Base-by-base conservation (phyloP, 805 yeast genomes). In the Metschnikowia cerradonensis region DNA sequence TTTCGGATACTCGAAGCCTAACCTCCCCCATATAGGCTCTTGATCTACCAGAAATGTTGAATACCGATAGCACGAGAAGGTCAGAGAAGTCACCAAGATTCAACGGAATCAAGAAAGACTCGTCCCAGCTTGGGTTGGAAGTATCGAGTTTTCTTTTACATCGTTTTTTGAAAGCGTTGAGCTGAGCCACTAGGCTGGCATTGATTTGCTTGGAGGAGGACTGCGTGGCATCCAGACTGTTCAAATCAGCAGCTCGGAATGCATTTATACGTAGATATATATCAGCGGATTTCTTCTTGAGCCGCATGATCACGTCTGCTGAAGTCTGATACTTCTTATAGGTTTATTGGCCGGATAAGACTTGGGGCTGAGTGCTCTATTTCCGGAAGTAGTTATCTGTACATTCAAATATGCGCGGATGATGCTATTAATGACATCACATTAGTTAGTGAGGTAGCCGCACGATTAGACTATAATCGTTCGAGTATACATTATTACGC, bases 61-160 rank as follows among this genome's bases (percentile, higher is more conserved):
- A 73, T 1, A 74, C 71, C 2, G 70, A 61, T 45, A 74, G 55
- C 2, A 59, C 58, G 31, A 74, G 51, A 1, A 68, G 43, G 45
- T 65, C 71, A 2, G 71, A 59, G 50, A 51, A 57, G 50, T 67
- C 76, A 34, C 59, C 59, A 1, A 35, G 39, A n/a, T 49, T 55
- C 48, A 73, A 59, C 1, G 76, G 77, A 4, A 73, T 47, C 1
- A 52, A 30, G 10, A 73, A 49, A 5, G 61, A 58, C 23, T 67
- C 65, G 48, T 73, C 73, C 78, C 78, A 73, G 45, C 67, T 64
- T 3, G 77, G 78, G 41, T 71, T 67, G 35, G 56, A 55, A 6
- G 77, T 70, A 52, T 66, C 59, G 31, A 64, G 51, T 52, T 65
- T 70, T 37, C 66, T 62, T 35, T 64, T 51, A 13, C 76, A 67